Evolutionary conservation across 2,329 filamentous ascomycete genomes (phyloP).

Genomic region (Neopestalotiopsis clavispora): DNA sequence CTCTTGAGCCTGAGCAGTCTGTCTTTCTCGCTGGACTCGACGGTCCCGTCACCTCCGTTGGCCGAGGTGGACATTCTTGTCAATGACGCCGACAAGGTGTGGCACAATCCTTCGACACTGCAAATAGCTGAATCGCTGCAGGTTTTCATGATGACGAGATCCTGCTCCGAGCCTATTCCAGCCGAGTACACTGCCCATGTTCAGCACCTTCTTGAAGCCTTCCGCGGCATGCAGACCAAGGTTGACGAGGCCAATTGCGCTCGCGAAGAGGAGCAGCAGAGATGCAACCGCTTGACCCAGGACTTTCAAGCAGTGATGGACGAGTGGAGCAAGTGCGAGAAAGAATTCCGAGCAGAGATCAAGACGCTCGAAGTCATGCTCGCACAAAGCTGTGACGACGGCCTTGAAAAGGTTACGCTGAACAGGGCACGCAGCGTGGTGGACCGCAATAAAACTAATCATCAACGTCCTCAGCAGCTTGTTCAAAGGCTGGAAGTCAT

Average conservation of each 20-base stretch:
- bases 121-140: slow-evolving; percentile 51
- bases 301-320: slow-evolving; percentile 41
- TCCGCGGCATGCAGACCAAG: slow-evolving; percentile 36
- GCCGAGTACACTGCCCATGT: slow-evolving; percentile 48
- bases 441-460: slow-evolving; percentile 38
- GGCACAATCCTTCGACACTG: slow-evolving; percentile 47
- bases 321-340: slow-evolving; percentile 44
- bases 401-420: slow-evolving; percentile 49
- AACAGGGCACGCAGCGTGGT: slow-evolving; percentile 48
- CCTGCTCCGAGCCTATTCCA: slow-evolving; percentile 40
- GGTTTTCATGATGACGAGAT: slow-evolving; percentile 44
- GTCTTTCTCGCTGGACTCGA: slow-evolving; percentile 20
- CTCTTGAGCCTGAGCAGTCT: slow-evolving; percentile 25
- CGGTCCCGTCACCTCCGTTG: slow-evolving; percentile 8
- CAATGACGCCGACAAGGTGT: slow-evolving; percentile 33
- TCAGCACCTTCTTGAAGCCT: slow-evolving; percentile 43
- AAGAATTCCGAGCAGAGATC: slow-evolving; percentile 44
- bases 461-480: slow-evolving; percentile 35
- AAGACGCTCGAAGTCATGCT: slow-evolving; percentile 43
- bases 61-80: slow-evolving; percentile 20
- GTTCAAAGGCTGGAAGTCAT: slow-evolving; percentile 35
- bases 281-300: slow-evolving; percentile 37
- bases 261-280: slow-evolving; percentile 32
- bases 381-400: slow-evolving; percentile 39
- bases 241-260: slow-evolving; percentile 32